Percentiles rank a stretch among this genome's conserved stretches.
phyloP scores from a whole-genome alignment of 2,329 filamentous ascomycete genomes.

The Pseudogymnoascus sp. region DNA sequence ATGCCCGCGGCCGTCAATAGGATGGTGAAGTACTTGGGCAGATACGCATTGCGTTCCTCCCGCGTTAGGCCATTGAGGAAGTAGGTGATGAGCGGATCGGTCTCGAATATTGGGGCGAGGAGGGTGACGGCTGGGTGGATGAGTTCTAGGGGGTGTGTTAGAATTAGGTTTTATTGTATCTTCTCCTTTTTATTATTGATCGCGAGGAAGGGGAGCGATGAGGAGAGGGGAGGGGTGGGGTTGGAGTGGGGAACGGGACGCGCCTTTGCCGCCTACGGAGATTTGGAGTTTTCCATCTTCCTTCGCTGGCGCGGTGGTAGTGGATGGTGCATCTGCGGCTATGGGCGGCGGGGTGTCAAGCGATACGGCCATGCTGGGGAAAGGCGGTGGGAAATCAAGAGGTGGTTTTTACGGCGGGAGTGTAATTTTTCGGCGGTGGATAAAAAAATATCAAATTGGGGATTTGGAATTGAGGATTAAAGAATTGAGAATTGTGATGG shows the following conservation, averaged over 20 bases:
- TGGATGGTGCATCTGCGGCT: background rate
- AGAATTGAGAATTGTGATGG: too few relatives aligned
- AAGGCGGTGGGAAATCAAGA: background rate
- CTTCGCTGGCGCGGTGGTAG: background rate
- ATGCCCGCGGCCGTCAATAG: slow-evolving; percentile 16
- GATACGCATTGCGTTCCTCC: slow-evolving; percentile 13
- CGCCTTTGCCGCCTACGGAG: background rate
- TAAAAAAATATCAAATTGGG: too few relatives aligned
- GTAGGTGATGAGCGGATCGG: slow-evolving; percentile 16
- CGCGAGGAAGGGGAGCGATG: background rate
- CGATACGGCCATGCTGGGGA: background rate
- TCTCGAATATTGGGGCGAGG: background rate
- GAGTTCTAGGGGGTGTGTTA: background rate
- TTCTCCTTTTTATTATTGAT: background rate
- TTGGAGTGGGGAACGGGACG: background rate
- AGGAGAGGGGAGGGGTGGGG: background rate
- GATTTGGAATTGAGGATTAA: too few relatives aligned
- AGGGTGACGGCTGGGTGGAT: background rate
- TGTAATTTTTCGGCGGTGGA: background rate
- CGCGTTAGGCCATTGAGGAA: slow-evolving; percentile 14
- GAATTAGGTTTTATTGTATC: too few relatives aligned
- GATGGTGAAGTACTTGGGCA: slow-evolving; percentile 14
- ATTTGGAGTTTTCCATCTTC: background rate
- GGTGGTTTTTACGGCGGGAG: background rate
- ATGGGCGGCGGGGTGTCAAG: background rate